phyloP scores from a whole-genome alignment of 108 stramenopile species.

The Cyclotella cryptica region DNA sequence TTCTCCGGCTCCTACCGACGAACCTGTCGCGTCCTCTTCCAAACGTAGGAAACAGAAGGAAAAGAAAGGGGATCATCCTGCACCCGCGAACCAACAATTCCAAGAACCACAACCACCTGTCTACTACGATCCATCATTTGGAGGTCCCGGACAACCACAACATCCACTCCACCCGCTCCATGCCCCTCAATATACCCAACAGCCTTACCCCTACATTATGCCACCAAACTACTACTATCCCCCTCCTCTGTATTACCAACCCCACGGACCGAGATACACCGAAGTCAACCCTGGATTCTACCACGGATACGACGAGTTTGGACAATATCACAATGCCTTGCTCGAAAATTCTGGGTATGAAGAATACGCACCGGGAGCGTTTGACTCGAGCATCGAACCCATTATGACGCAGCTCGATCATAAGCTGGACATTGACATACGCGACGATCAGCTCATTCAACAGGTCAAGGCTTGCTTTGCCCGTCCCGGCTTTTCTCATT shows the following conservation, averaged over 20 bases:
- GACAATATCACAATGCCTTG: slow-evolving; percentile 54
- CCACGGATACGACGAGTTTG: slow-evolving; percentile 51
- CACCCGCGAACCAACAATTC: background rate
- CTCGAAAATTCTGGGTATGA: slow-evolving; percentile 43
- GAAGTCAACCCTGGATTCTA: slow-evolving; percentile 33
- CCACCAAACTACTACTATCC: slow-evolving; percentile 28
- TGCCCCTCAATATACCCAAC: slow-evolving; percentile 6
- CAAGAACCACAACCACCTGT: background rate
- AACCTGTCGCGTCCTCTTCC: slow-evolving; percentile 22
- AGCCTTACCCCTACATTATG: slow-evolving; percentile 26
- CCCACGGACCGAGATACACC: slow-evolving; percentile 28
- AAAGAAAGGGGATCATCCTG: background rate
- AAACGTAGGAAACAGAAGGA: slow-evolving; percentile 5
- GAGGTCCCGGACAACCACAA: background rate
- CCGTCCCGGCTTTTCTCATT: slow-evolving; percentile 81
- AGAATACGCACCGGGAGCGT: slow-evolving; percentile 20
- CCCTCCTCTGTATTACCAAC: slow-evolving; percentile 13
- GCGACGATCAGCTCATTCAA: slow-evolving; percentile 85
- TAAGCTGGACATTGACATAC: slow-evolving; percentile 87
- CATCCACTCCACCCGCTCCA: slow-evolving; percentile 3
- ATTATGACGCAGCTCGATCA: slow-evolving; percentile 77
- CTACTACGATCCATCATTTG: slow-evolving; percentile 8
- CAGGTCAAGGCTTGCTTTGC: slow-evolving; percentile 83
- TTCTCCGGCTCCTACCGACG: slow-evolving; percentile 46
- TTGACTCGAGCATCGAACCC: slow-evolving; percentile 81